phyloP scores from a whole-genome alignment of 2,329 filamentous ascomycete genomes.

The Penicillium griseofulvum region DNA sequence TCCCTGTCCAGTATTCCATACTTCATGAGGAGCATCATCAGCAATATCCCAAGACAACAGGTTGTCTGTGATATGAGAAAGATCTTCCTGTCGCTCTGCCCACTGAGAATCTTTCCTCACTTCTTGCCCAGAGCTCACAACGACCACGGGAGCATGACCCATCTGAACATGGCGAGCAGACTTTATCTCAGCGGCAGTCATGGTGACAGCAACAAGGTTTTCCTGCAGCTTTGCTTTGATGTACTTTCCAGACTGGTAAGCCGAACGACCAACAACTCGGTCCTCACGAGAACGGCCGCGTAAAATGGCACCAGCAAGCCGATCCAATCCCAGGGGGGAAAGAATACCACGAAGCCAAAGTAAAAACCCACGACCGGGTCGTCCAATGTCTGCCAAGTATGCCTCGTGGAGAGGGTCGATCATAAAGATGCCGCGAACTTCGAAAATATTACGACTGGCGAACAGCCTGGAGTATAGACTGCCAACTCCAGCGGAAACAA shows the following conservation, averaged over 20 bases:
- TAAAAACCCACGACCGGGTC: conserved; percentile 70
- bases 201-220: conserved; percentile 77
- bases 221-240: conserved; percentile 93
- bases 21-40: conserved; percentile 75
- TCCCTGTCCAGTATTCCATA: conserved; percentile 76
- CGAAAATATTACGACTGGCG: conserved; percentile 72
- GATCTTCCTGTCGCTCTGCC: conserved; percentile 80
- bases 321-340: conserved; percentile 81
- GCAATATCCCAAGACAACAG: conserved; percentile 84
- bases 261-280: conserved; percentile 75
- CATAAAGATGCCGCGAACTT: conserved; percentile 75
- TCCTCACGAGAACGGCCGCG: conserved; percentile 76
- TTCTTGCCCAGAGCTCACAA: conserved; percentile 78
- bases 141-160: conserved; percentile 68
- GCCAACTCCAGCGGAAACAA: conserved; percentile 82
- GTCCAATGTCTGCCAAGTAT: conserved; percentile 65
- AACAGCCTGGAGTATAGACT: conserved; percentile 90
- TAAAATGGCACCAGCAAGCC: conserved; percentile 77
- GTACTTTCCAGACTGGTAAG: conserved; percentile 76
- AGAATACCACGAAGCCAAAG: conserved; percentile 85
- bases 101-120: conserved; percentile 67
- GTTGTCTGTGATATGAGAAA: conserved; percentile 76
- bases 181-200: conserved; percentile 78
- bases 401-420: conserved; percentile 90
- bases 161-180: conserved; percentile 77